phyloP scores from a whole-genome alignment of 176 grass and related monocot genomes.

The Saccharum spontaneum region DNA sequence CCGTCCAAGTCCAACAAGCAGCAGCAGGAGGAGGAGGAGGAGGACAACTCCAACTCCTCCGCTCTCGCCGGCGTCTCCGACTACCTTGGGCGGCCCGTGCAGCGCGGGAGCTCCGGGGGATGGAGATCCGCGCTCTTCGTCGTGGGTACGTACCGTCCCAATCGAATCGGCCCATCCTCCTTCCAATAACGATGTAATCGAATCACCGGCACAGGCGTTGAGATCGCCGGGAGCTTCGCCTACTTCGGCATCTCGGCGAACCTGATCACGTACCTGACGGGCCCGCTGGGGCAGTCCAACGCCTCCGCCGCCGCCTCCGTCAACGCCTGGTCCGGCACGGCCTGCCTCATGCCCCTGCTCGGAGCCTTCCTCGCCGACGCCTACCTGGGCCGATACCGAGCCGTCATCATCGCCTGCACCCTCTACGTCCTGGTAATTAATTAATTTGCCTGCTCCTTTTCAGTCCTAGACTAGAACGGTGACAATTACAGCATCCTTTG shows the following conservation, averaged over 20 bases:
- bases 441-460: too few species aligned
- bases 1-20: not conserved
- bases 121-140: conserved; percentile 64
- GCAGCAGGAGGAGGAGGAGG: not conserved
- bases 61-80: conserved; percentile 39
- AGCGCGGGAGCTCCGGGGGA: conserved; percentile 38
- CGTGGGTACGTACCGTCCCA: conserved; percentile 22
- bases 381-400: conserved; percentile 50
- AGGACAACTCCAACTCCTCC: not conserved
- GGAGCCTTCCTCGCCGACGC: conserved; percentile 73
- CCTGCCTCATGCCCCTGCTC: conserved; percentile 47
- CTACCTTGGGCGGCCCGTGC: conserved; percentile 48
- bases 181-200: too few species aligned
- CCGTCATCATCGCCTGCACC: conserved; percentile 51
- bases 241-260: conserved; percentile 62
- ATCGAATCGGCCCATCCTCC: not conserved
- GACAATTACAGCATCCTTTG: too few species aligned
- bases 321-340: conserved; percentile 52
- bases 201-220: conserved; percentile 24
- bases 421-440: conserved; percentile 49
- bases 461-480: too few species aligned
- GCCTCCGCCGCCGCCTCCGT: conserved; percentile 59
- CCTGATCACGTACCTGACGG: conserved; percentile 68
- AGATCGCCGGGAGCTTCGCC: conserved; percentile 54
- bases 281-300: conserved; percentile 50